phyloP scores from a whole-genome alignment of 75 land plant genomes.

The Pinus tabuliformis region DNA sequence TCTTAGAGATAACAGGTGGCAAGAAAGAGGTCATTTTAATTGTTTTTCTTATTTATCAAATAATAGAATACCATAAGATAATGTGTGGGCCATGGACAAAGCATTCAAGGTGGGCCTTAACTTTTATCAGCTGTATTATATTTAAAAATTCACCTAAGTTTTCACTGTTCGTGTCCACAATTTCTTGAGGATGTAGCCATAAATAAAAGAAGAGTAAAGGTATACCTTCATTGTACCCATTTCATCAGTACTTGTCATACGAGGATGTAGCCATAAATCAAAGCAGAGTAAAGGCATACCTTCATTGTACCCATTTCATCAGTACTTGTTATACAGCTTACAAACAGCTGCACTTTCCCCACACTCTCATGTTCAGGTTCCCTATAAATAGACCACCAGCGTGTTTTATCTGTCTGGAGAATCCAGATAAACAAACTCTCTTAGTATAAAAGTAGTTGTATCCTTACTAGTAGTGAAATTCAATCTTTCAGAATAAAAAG shows the following conservation, averaged over 20 bases:
- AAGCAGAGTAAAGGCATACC: conserved; percentile 23
- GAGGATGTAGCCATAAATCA: no score
- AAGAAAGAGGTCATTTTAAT: background rate
- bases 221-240: conserved; percentile 57
- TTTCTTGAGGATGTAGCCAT: background rate
- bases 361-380: conserved; percentile 92
- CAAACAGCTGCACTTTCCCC: conserved; percentile 76
- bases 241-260: conserved; percentile 58
- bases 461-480: background rate
- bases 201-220: background rate
- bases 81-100: background rate
- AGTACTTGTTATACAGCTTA: conserved; percentile 56
- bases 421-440: background rate
- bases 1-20: background rate
- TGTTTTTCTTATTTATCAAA: background rate
- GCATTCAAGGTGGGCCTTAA: no score
- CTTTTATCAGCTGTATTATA: background rate
- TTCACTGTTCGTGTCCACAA: background rate
- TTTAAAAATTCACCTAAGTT: background rate
- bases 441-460: background rate
- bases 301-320: conserved; percentile 63
- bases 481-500: background rate
- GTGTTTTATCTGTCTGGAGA: conserved; percentile 73
- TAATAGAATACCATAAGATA: background rate
- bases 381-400: conserved; percentile 83